Conservation (phyloP, 148 eudicot species). For the Heliamphora exappendiculata region DNA sequence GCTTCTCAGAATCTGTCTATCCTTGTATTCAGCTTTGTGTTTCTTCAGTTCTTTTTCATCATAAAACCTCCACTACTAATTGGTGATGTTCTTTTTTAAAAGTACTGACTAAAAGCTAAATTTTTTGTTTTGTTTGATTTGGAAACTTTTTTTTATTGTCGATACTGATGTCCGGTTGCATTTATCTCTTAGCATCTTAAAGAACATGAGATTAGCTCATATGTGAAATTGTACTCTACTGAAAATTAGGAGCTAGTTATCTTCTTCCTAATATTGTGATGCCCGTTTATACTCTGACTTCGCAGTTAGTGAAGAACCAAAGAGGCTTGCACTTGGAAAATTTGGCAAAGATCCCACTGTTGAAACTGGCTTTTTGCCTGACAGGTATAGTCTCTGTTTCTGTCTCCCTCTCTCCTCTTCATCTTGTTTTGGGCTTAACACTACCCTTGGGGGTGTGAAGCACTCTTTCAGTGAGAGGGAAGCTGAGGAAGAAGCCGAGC, state of each 20-base stretch:
- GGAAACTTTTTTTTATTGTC: not conserved
- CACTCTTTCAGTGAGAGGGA: slow-evolving; percentile 83
- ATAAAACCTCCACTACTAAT: not conserved
- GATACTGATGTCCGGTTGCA: not conserved
- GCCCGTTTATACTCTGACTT: not conserved
- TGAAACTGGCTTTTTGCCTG: slow-evolving; percentile 96
- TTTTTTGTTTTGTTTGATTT: not conserved
- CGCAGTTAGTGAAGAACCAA: slow-evolving; percentile 42
- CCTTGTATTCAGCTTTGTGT: not conserved
- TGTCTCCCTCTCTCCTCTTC: slow-evolving; percentile 15
- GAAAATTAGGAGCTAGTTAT: not conserved
- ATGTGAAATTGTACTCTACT: not conserved
- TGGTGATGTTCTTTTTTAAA: not conserved
- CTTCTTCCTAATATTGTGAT: slow-evolving; percentile 7
- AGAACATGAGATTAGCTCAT: not conserved
- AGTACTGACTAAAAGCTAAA: not conserved
- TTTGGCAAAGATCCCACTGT: slow-evolving; percentile 96
- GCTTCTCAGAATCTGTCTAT: not conserved
- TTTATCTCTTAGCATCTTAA: not conserved
- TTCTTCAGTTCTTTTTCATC: not conserved
- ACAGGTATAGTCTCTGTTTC: slow-evolving; percentile 52
- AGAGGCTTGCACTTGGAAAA: slow-evolving; percentile 43
- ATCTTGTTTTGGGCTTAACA: slow-evolving; percentile 16
- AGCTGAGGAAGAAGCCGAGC: slow-evolving; percentile 92
- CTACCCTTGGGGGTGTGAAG: slow-evolving; percentile 32